These are phyloP conservation scores for Saccharomyces uvarum DNA, from an alignment of 1,139 yeast genomes.

Conservation along the genomic window DNA sequence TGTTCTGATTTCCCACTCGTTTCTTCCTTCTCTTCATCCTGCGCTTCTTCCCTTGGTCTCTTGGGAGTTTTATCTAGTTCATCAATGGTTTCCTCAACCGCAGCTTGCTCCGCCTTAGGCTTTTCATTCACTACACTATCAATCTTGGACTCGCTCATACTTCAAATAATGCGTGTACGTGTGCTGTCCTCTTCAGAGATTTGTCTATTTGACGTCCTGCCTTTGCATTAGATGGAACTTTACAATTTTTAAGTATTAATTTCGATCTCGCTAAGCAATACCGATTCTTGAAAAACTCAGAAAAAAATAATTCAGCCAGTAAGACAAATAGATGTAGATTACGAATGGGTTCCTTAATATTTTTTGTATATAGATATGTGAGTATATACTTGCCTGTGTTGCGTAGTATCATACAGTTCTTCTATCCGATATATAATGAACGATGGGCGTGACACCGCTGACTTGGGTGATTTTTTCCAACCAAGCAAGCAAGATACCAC, in stretches of 20 bases:
- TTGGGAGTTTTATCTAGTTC: not conserved
- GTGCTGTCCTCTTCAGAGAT: not conserved
- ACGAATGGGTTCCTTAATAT: not conserved
- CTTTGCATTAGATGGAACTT: not conserved
- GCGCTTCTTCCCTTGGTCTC: slow-evolving; percentile 1
- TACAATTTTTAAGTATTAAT: not conserved
- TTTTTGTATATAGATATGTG: not conserved
- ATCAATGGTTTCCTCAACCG: not conserved
- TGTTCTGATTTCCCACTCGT: slow-evolving; percentile 2
- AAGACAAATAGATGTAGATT: not conserved
- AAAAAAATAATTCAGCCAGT: not conserved
- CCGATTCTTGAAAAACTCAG: not conserved
- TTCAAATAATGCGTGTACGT: not conserved
- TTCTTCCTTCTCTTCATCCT: slow-evolving; percentile 4
- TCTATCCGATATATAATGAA: slow-evolving; percentile 78
- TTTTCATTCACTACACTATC: not conserved
- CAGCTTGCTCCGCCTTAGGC: not conserved
- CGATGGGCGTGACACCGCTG: slow-evolving; percentile 84
- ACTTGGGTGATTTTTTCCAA: slow-evolving; percentile 80
- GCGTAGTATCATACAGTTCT: slow-evolving; percentile 45
- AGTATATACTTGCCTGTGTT: not conserved
- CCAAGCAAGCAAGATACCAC: slow-evolving; percentile 84
- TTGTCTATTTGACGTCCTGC: not conserved
- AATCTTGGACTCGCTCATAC: not conserved
- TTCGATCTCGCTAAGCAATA: not conserved